phyloP scores from a whole-genome alignment of 257 asterid species.

The Echites panduratus region DNA sequence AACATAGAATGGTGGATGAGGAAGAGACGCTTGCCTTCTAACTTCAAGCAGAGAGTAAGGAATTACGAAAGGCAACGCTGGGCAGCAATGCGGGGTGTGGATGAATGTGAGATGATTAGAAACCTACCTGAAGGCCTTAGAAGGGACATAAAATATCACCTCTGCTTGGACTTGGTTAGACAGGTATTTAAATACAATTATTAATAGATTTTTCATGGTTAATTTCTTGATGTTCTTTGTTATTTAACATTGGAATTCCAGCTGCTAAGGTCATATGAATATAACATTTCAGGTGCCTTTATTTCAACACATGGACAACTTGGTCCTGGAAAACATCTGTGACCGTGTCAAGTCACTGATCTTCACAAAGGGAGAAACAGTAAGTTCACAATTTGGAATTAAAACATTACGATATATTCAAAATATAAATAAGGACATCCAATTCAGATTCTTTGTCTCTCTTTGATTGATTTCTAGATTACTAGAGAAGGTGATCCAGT shows the following conservation, averaged over 20 bases:
- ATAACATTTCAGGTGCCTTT: constrained; percentile 88
- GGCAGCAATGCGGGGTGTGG: constrained; percentile 99
- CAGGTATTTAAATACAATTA: constrained; percentile 36
- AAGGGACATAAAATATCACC: constrained; percentile 89
- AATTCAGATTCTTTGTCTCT: too few species aligned
- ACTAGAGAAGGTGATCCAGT: constrained; percentile 94
- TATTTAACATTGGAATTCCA: not conserved
- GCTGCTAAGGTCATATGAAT: too few species aligned
- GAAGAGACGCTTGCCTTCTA: constrained; percentile 59
- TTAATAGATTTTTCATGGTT: not conserved
- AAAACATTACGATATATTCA: too few species aligned
- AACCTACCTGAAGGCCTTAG: constrained; percentile 91
- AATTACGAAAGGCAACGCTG: constrained; percentile 83
- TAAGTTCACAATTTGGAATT: constrained; percentile 30
- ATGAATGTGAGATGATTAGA: constrained; percentile 79
- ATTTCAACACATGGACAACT: constrained; percentile 91
- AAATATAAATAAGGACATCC: too few species aligned
- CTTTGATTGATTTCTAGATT: constrained; percentile 37
- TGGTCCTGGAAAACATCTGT: constrained; percentile 88
- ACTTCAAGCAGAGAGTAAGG: constrained; percentile 67
- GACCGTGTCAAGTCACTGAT: constrained; percentile 91
- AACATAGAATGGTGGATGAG: constrained; percentile 99
- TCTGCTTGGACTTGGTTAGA: constrained; percentile 82
- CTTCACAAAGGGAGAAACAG: constrained; percentile 92
- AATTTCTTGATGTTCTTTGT: not conserved